phyloP scores from a whole-genome alignment of 441 rosid genomes.

The Aleurites moluccanus region DNA sequence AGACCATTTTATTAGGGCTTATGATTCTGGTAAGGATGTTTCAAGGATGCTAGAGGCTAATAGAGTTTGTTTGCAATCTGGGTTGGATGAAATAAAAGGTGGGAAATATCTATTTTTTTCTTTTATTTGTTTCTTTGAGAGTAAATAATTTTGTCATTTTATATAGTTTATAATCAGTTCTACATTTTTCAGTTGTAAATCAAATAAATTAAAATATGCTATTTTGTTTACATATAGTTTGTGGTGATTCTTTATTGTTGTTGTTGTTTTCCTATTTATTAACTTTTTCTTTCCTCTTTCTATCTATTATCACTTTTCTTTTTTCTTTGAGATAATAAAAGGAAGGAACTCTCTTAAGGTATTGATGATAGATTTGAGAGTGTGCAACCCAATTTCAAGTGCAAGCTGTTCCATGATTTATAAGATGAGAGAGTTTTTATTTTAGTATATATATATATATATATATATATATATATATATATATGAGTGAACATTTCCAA shows the following conservation, averaged over 20 bases:
- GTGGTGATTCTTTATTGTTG: background rate
- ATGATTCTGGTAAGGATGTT: slow-evolving; percentile 71
- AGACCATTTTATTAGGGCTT: slow-evolving; percentile 69
- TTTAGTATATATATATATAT: too few relatives aligned
- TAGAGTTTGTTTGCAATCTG: slow-evolving; percentile 51
- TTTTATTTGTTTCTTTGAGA: background rate
- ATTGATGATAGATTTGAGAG: too few relatives aligned
- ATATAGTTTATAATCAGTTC: background rate
- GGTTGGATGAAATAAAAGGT: slow-evolving; percentile 68
- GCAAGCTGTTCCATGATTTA: too few relatives aligned
- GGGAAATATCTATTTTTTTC: background rate
- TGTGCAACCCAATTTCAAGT: too few relatives aligned
- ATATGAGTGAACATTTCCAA: background rate
- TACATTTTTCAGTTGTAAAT: background rate
- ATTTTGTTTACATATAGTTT: background rate
- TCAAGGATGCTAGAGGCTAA: slow-evolving; percentile 77
- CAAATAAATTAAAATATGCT: background rate
- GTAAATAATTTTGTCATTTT: background rate
- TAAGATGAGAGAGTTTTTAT: background rate
- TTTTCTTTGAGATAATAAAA: too few relatives aligned
- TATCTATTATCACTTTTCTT: too few relatives aligned
- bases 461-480: too few relatives aligned
- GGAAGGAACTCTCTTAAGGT: too few relatives aligned
- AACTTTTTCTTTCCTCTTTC: too few relatives aligned
- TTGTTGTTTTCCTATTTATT: background rate